Base-by-base conservation (phyloP, 179 eudicot genomes). In the Vitellaria paradoxa region DNA sequence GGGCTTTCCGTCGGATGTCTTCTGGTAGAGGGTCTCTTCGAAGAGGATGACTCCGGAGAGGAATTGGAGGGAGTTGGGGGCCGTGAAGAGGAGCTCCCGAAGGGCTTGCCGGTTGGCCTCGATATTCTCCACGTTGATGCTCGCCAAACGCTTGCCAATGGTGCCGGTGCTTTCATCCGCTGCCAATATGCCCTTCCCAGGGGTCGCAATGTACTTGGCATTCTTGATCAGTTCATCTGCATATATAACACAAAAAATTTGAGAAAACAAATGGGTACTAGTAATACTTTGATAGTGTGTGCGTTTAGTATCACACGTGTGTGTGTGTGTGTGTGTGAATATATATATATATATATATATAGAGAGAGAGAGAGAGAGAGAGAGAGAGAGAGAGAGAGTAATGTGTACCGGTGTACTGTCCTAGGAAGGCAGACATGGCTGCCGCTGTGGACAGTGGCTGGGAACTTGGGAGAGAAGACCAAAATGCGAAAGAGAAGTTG, bases 111-210 rank as follows among this genome's bases (percentile, higher is more conserved):
- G 95, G 89, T 93, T 93, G 26, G 93, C 60, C 77, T 92, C 93
- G 59, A 82, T 78, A 84, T 93, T 92, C 84, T 92, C 98, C 7
- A 90, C 94, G n/a, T 86, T 92, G 79, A 93, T 93, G 93, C 97
- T 93, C 0, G 98, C 42, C 45, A 93, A 77, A 10, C 98, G 87
- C 78, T 93, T 93, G 11, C 98, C 98, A 14, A 93, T 93, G 40
- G 98, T 93, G 50, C 98, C 97, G 0, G 97, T 93, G 86, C 95
- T 90, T 84, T 93, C 98, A 63, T 93, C 98, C 8, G 98, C 95
- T 2, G 98, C 98, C 62, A 93, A 72, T 65, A 93, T 93, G 50
- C 98, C 98, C 87, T 93, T 93, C 24, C 98, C 98, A 1, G 97
- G 97, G 20, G 93, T 93, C 71, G 97, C 97, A 62, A 93, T 90